These are phyloP conservation scores for Daldinia decipiens DNA, from an alignment of 495 filamentous ascomycete species.

Conservation along the genomic window DNA sequence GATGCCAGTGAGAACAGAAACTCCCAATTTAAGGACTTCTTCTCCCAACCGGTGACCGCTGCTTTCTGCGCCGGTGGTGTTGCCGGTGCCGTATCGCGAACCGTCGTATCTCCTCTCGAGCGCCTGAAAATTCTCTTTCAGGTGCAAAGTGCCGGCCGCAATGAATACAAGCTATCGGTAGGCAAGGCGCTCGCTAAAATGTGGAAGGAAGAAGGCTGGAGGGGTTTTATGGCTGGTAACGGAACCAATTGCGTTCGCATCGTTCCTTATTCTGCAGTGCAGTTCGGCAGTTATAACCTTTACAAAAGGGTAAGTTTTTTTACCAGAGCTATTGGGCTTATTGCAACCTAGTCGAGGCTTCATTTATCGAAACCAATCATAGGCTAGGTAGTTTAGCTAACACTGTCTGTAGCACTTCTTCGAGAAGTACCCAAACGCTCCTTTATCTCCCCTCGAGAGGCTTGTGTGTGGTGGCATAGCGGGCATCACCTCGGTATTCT, in stretches of 20 bases:
- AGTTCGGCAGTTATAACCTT: conserved; percentile 97
- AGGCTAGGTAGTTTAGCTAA: conserved; percentile 19
- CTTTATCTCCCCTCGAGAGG: conserved; percentile 73
- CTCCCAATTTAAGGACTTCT: conserved; percentile 55
- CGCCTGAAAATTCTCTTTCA: conserved; percentile 97
- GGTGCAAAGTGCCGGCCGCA: conserved; percentile 88
- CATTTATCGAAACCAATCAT: neutral
- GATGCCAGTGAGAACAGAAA: conserved; percentile 31
- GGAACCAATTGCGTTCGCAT: conserved; percentile 98
- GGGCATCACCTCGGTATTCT: conserved; percentile 90
- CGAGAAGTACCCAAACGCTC: conserved; percentile 73
- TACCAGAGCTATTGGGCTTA: neutral
- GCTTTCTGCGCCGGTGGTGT: conserved; percentile 97
- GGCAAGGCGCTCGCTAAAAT: conserved; percentile 91
- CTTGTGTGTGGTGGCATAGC: conserved; percentile 87
- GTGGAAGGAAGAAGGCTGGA: conserved; percentile 95
- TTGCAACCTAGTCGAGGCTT: neutral
- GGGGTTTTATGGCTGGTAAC: conserved; percentile 95
- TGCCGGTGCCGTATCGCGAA: conserved; percentile 95
- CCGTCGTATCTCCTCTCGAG: conserved; percentile 95
- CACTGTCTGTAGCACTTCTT: conserved; percentile 67
- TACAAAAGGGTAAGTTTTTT: conserved; percentile 88
- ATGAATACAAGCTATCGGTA: conserved; percentile 91
- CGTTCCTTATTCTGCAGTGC: conserved; percentile 96
- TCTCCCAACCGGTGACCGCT: conserved; percentile 83